Percentiles rank a stretch among this genome's conserved stretches.
Evolutionary conservation across 768 basidiomycete genomes (phyloP).

Genomic region (Dendrothele bispora): DNA sequence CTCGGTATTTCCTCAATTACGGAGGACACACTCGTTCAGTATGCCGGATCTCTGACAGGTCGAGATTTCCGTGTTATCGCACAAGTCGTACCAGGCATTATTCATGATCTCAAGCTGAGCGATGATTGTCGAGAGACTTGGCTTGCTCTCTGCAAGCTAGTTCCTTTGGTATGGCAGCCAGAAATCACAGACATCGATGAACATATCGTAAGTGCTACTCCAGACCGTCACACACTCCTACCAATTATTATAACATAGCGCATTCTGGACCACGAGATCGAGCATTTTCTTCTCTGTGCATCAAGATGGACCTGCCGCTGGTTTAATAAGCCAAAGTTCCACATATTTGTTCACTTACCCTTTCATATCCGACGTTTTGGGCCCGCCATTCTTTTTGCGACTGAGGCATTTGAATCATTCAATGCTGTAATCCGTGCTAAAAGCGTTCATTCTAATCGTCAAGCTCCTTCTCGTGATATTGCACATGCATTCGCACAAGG

Average conservation of each 20-base stretch:
- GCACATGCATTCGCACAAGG: slow-evolving; percentile 13
- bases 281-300: slow-evolving; percentile 17
- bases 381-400: neutral
- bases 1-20: neutral
- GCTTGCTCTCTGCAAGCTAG: neutral
- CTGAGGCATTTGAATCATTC: slow-evolving; percentile 24
- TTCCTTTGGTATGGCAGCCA: slow-evolving; percentile 7
- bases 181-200: slow-evolving; percentile 3
- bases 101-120: slow-evolving; percentile 13
- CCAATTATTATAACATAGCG: too few species aligned
- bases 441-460: slow-evolving; percentile 19
- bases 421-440: slow-evolving; percentile 20
- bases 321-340: slow-evolving; percentile 19
- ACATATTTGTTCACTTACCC: slow-evolving; percentile 22
- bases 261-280: slow-evolving; percentile 10
- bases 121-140: neutral
- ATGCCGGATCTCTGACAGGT: slow-evolving; percentile 14
- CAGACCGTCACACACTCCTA: too few species aligned
- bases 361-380: slow-evolving; percentile 16
- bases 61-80: slow-evolving; percentile 17
- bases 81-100: slow-evolving; percentile 15
- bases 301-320: slow-evolving; percentile 17
- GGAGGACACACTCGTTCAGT: slow-evolving; percentile 9
- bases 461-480: slow-evolving; percentile 23
- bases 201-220: slow-evolving; percentile 12